A percentile compares a stretch with the other conserved stretches of the same genome.
Evolutionary conservation across 805 yeast species (phyloP).

Genomic region (Teunomyces panamensis): DNA sequence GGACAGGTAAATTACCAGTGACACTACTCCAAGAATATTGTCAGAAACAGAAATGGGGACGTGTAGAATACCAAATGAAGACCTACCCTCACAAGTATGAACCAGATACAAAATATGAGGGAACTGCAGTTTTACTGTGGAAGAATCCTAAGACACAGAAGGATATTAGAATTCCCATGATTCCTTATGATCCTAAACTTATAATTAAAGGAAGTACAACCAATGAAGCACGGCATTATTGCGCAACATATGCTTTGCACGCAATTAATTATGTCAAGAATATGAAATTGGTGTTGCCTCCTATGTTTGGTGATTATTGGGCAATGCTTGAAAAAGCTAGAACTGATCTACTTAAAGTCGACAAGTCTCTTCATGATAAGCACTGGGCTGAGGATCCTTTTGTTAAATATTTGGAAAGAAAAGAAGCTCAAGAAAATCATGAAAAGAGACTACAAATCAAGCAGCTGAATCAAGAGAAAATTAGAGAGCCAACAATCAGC

Average conservation of each 20-base stretch:
- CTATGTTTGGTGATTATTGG: slow-evolving; percentile 80
- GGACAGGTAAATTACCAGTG: slow-evolving; percentile 95
- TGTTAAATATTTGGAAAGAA: slow-evolving; percentile 55
- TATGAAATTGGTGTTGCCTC: slow-evolving; percentile 83
- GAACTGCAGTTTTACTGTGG: slow-evolving; percentile 63
- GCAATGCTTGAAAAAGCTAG: slow-evolving; percentile 62
- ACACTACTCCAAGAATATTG: slow-evolving; percentile 82
- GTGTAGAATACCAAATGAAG: slow-evolving; percentile 71
- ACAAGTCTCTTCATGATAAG: slow-evolving; percentile 47
- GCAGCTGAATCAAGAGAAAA: slow-evolving; percentile 49
- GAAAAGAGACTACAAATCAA: slow-evolving; percentile 48
- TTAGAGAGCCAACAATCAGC: slow-evolving; percentile 43
- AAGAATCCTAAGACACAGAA: slow-evolving; percentile 82
- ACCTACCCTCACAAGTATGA: slow-evolving; percentile 18
- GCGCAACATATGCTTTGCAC: slow-evolving; percentile 85
- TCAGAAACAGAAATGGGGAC: slow-evolving; percentile 87
- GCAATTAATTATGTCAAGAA: slow-evolving; percentile 79
- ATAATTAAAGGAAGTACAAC: slow-evolving; percentile 52
- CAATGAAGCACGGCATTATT: slow-evolving; percentile 83
- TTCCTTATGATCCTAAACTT: slow-evolving; percentile 55
- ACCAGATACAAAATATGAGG: slow-evolving; percentile 21
- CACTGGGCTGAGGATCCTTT: slow-evolving; percentile 77
- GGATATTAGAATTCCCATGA: slow-evolving; percentile 52
- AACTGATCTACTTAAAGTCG: slow-evolving; percentile 42
- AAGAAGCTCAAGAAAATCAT: slow-evolving; percentile 40